Conservation (phyloP, 202 grass and related monocot species). For the Thinopyrum obtusiflorum region DNA sequence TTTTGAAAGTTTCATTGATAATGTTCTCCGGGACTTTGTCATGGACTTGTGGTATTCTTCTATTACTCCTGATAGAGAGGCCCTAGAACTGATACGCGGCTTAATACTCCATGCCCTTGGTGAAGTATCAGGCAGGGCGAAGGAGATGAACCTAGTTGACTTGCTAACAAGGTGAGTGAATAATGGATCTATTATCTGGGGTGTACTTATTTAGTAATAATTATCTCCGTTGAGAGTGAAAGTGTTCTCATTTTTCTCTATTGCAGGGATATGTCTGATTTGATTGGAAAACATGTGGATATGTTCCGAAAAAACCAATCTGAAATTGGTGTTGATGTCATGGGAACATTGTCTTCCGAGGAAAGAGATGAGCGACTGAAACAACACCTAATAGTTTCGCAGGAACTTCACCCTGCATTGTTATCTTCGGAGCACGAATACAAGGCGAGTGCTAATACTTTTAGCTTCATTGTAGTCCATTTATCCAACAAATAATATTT, state of each 20-base stretch:
- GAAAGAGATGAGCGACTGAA: slow-evolving; percentile 97
- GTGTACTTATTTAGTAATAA: slow-evolving; percentile 15
- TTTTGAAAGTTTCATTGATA: slow-evolving; percentile 83
- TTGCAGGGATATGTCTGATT: slow-evolving; percentile 87
- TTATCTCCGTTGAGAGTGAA: slow-evolving; percentile 14
- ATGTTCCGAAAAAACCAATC: slow-evolving; percentile 86
- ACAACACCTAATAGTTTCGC: slow-evolving; percentile 77
- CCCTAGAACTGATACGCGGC: slow-evolving; percentile 72
- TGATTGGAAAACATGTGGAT: slow-evolving; percentile 82
- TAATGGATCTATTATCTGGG: slow-evolving; percentile 4
- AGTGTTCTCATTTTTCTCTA: background rate
- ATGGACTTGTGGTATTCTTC: slow-evolving; percentile 83
- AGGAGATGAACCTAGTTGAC: slow-evolving; percentile 92
- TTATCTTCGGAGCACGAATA: slow-evolving; percentile 93
- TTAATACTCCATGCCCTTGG: slow-evolving; percentile 86
- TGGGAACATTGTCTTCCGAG: slow-evolving; percentile 88
- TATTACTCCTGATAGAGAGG: slow-evolving; percentile 89
- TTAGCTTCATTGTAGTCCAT: slow-evolving; percentile 29
- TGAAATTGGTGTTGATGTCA: slow-evolving; percentile 77
- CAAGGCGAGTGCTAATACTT: slow-evolving; percentile 47
- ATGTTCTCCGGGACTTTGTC: slow-evolving; percentile 90
- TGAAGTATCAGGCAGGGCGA: slow-evolving; percentile 78
- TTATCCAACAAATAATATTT: slow-evolving; percentile 38
- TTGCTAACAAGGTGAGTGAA: slow-evolving; percentile 79
- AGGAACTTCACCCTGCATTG: slow-evolving; percentile 91